phyloP scores from a whole-genome alignment of 1,139 yeast genomes.

The Candida dubliniensis region DNA sequence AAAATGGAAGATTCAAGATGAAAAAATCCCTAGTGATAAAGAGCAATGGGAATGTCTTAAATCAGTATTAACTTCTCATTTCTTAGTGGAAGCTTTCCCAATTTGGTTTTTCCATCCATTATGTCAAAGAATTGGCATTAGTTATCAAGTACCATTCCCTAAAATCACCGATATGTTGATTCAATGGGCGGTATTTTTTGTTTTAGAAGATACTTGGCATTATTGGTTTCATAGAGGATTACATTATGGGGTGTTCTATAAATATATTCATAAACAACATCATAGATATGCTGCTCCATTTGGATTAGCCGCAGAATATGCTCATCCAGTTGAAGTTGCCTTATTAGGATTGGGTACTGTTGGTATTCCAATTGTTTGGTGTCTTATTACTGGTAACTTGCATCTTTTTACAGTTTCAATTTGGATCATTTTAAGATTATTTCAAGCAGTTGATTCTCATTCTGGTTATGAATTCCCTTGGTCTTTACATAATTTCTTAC shows the following conservation, averaged over 20 bases:
- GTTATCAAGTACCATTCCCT: constrained; percentile 84
- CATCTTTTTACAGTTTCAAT: constrained; percentile 81
- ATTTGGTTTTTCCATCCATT: constrained; percentile 95
- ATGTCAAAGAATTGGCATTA: constrained; percentile 73
- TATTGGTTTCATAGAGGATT: constrained; percentile 90
- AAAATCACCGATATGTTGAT: constrained; percentile 50
- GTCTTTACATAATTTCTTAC: constrained; percentile 87
- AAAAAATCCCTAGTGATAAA: constrained; percentile 53
- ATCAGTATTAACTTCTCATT: constrained; percentile 79
- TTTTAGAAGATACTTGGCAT: constrained; percentile 93
- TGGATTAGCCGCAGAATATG: constrained; percentile 95
- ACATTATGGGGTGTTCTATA: constrained; percentile 84
- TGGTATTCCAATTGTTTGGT: constrained; percentile 77
- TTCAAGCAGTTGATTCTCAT: constrained; percentile 95
- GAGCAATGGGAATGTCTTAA: constrained; percentile 94
- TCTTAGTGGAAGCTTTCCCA: constrained; percentile 89
- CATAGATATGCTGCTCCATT: constrained; percentile 97
- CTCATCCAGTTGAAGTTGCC: constrained; percentile 92
- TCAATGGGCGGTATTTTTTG: constrained; percentile 75
- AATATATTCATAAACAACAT: constrained; percentile 91
- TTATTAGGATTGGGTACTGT: constrained; percentile 91
- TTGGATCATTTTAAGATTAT: constrained; percentile 86
- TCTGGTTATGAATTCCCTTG: constrained; percentile 97
- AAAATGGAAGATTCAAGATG: constrained; percentile 62
- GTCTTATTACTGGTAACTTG: constrained; percentile 30